Conservation (phyloP, 306 rosid genomes). For the Cicer chorassanicum region DNA sequence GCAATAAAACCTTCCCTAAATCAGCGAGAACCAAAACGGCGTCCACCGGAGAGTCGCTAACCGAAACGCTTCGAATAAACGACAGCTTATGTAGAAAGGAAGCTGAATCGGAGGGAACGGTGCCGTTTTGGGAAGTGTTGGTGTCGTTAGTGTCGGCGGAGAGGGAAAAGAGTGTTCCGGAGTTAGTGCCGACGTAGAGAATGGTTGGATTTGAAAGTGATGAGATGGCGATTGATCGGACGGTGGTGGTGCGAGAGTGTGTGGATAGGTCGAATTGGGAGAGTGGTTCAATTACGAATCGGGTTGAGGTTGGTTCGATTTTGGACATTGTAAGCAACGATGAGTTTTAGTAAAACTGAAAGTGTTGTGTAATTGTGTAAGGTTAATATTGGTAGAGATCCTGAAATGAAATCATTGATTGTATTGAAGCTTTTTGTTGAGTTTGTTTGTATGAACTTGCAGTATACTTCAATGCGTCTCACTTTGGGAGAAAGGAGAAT, state of each 20-base stretch:
- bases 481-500: too few relatives aligned
- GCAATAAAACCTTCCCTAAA: constrained; percentile 62
- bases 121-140: neutral
- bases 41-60: constrained; percentile 61
- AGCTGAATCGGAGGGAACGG: neutral
- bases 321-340: constrained; percentile 52
- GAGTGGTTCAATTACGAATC: constrained; percentile 76
- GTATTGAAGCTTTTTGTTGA: too few relatives aligned
- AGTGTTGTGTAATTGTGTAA: too few relatives aligned
- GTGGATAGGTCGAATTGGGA: constrained; percentile 64
- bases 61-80: constrained; percentile 54
- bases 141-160: constrained; percentile 47
- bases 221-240: constrained; percentile 66
- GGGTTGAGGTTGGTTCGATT: constrained; percentile 58
- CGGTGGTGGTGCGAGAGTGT: constrained; percentile 56
- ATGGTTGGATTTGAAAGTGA: constrained; percentile 48
- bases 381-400: too few relatives aligned
- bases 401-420: too few relatives aligned
- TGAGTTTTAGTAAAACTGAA: neutral
- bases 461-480: too few relatives aligned
- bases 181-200: constrained; percentile 69
- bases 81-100: constrained; percentile 55
- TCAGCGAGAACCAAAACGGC: constrained; percentile 59
- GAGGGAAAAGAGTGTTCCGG: constrained; percentile 72
- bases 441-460: too few relatives aligned